Base-by-base conservation (phyloP, 2,329 filamentous ascomycete species). In the Fusarium avenaceum region DNA sequence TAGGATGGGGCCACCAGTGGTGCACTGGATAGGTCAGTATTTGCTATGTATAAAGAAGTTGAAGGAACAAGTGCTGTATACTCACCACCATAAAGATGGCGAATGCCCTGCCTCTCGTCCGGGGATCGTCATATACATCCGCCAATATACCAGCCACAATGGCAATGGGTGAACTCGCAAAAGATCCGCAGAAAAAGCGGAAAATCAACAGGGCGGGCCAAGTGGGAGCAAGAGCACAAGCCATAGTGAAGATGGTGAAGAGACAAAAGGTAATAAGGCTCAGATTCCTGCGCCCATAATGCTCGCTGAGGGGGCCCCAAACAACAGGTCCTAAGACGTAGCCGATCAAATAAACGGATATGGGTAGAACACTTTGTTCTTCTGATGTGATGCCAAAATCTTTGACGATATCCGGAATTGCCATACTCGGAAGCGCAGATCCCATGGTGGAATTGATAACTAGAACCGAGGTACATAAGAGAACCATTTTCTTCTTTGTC, bases 371-470 rank as follows among this genome's bases (percentile, higher is more conserved):
- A 46, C 74, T 74, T 53, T 85, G 81, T 17, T 76, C 74, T 30
- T 79, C 63, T 4, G 82, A 83, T 0, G 83, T 84, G 58, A 91
- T 78, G 52, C 82, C 73, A 78, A 89, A 92, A 68, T 89, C 82
- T 4, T 77, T 74, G 4, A 84, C 80, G 46, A 92, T 89, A 51
- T 82, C 84, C 4, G 85, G 82, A 3, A 88, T 83, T 15, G 87
- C 87, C 75, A 90, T 90, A 56, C 87, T 87, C 2, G 90, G 88
- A 7, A 92, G 80, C 0, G 88, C 83, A 42, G 86, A 90, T 2
- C 86, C 87, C 78, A 92, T 86, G 11, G 90, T 92, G 26, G 85
- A 88, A 76, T 92, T 92, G 74, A 91, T 81, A 43, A 92, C 88
- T 53, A 85, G 82, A 65, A 85, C 75, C 78, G 88, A 87, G 2